A percentile compares a stretch with the other conserved stretches of the same genome.
Evolutionary conservation across 2,329 filamentous ascomycete genomes (phyloP).

Genomic region (Thielaviopsis musarum): DNA sequence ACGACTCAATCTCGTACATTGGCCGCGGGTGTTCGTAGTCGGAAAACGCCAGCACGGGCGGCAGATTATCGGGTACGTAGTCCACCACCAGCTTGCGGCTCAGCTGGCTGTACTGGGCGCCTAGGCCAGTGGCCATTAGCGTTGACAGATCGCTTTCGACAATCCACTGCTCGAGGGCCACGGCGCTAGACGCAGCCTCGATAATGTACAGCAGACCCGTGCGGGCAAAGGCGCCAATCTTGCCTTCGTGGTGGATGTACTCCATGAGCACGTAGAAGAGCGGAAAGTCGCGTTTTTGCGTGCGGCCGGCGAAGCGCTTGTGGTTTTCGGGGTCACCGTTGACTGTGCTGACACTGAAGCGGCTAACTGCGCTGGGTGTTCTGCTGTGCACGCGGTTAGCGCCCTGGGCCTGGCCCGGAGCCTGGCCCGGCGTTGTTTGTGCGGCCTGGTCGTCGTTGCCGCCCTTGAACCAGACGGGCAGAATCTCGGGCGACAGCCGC

Average conservation of each 20-base stretch:
- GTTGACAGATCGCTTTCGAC: conserved; percentile 93
- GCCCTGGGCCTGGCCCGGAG: conserved; percentile 5
- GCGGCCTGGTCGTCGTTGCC: conserved; percentile 19
- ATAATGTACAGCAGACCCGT: conserved; percentile 93
- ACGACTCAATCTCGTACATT: conserved; percentile 54
- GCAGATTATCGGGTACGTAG: conserved; percentile 55
- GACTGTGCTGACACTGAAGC: conserved; percentile 1
- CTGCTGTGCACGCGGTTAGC: conserved; percentile 23
- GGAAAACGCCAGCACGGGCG: conserved; percentile 72
- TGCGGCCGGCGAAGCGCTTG: conserved; percentile 67
- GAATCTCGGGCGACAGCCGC: conserved; percentile 66
- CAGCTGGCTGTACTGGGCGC: conserved; percentile 52
- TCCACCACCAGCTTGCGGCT: conserved; percentile 69
- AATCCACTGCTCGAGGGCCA: conserved; percentile 81
- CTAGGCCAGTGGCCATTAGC: conserved; percentile 88
- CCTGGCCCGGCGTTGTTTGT: conserved; percentile 11
- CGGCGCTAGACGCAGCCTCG: conserved; percentile 73
- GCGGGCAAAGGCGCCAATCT: conserved; percentile 86
- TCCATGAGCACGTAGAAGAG: conserved; percentile 92
- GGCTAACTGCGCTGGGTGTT: conserved; percentile 6
- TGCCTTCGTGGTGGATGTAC: conserved; percentile 89
- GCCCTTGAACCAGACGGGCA: conserved; percentile 81
- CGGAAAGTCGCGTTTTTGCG: conserved; percentile 83
- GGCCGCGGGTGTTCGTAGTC: conserved; percentile 66
- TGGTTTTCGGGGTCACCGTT: conserved; percentile 35